Evolutionary conservation across 805 yeast species (phyloP), one percentile per base, ranked within the genome.

Genomic region (Scheffersomyces lignosus): DNA sequence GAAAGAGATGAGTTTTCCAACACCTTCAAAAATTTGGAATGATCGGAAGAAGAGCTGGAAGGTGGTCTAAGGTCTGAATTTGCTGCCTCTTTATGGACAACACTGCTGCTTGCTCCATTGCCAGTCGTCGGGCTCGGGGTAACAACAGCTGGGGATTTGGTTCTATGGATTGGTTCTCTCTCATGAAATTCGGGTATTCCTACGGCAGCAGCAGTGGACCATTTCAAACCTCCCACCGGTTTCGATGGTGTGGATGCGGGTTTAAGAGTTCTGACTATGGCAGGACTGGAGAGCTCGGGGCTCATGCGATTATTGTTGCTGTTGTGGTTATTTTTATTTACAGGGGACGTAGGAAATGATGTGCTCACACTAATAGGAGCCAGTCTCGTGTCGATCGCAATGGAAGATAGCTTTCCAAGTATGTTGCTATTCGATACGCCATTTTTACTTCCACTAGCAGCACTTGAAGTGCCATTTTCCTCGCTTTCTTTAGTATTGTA

Each of bases 241-340:
- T 72, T 72, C 1, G 71, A 57, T 9, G 82, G 83, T 4, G 75
- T 64, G 3, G 76, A 61, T 1, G 83, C 80, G 1, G 83, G 83
- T 49, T 75, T 77, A 44, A 76, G 55, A 5, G 64, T 66, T 34
- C 66, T 66, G 24, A 69, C 58, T 20, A 69, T 67, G 4, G 62
- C 73, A 3, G 71, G 69, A 29, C 64, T 63, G 0, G 65, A 42
- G 4, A 58, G 37, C 13, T 66, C 72, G 6, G 60, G 58, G 13
- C 47, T 43, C 5, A 37, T 24, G n/a, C n/a, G n/a, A n/a, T n/a
- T n/a, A n/a, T n/a, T n/a, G n/a, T n/a, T n/a, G n/a, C n/a, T n/a
- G n/a, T n/a, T n/a, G n/a, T n/a, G n/a, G n/a, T n/a, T n/a, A n/a
- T 33, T 39, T 31, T 37, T 36, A 7, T 34, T 33, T 12, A 41